phyloP scores from a whole-genome alignment of 2,329 filamentous ascomycete genomes.

The Monascus ruber region DNA sequence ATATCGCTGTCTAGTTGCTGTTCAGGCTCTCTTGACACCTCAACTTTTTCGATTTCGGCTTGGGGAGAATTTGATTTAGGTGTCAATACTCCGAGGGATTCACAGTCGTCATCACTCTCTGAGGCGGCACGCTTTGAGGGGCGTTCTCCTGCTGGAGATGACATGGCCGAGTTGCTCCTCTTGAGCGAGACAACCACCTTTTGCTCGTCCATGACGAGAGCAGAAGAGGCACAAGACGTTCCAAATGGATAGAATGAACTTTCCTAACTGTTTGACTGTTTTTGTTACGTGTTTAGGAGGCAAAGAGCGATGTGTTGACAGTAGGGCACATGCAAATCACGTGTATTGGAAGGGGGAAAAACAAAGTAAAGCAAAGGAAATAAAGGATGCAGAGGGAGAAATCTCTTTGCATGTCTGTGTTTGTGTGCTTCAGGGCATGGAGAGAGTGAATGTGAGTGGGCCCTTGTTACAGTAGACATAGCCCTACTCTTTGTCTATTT shows the following conservation, averaged over 20 bases:
- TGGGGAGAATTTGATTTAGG: not conserved
- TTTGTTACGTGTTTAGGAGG: not conserved
- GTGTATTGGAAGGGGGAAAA: slow-evolving; percentile 3
- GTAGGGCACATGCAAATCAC: slow-evolving; percentile 5
- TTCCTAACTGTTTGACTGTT: too few relatives aligned
- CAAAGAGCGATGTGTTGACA: slow-evolving; percentile 1
- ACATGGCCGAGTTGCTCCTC: not conserved
- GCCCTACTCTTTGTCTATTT: too few relatives aligned
- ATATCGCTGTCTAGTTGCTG: slow-evolving; percentile 4
- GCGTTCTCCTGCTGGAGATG: too few relatives aligned
- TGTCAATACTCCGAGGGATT: too few relatives aligned
- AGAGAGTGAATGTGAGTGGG: too few relatives aligned
- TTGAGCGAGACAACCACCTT: not conserved
- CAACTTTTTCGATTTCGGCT: not conserved
- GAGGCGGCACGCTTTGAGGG: too few relatives aligned
- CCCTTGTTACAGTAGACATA: too few relatives aligned
- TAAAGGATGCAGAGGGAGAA: too few relatives aligned
- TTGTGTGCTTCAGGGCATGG: too few relatives aligned
- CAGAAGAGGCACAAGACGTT: not conserved
- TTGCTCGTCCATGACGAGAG: not conserved
- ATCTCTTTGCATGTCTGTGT: too few relatives aligned
- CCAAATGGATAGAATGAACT: not conserved
- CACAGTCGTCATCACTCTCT: too few relatives aligned
- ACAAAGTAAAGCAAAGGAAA: not conserved
- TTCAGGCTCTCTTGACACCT: not conserved